Evolutionary conservation across 352 stramenopile species (phyloP).

Genomic region (Globisporangium spinosum): DNA sequence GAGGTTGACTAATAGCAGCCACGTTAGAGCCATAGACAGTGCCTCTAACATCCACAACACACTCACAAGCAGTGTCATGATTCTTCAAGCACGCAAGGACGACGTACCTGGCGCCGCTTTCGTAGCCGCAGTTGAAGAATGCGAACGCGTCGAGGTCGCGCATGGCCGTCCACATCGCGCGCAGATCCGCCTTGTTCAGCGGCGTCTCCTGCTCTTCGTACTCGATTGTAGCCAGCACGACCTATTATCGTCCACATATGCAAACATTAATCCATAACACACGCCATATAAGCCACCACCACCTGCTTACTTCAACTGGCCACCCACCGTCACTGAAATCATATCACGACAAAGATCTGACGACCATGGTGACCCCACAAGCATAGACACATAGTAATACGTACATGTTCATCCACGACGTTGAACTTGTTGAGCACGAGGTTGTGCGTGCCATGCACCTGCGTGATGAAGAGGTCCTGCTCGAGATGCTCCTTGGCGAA

Average conservation of each 20-base stretch:
- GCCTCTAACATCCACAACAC: background rate
- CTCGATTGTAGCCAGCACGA: constrained; percentile 68
- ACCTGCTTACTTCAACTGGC: background rate
- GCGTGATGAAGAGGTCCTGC: constrained; percentile 57
- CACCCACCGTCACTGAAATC: background rate
- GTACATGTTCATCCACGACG: constrained; percentile 72
- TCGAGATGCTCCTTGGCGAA: constrained; percentile 75
- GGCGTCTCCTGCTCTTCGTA: constrained; percentile 64
- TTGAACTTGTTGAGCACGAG: constrained; percentile 85
- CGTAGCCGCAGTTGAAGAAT: constrained; percentile 85
- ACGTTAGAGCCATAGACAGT: background rate
- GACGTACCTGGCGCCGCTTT: constrained; percentile 66
- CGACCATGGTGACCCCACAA: background rate
- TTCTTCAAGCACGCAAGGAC: background rate
- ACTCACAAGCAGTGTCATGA: too few species aligned
- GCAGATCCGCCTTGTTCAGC: constrained; percentile 46
- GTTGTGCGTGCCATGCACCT: constrained; percentile 69
- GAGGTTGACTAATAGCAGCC: constrained; percentile 39
- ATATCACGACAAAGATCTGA: background rate
- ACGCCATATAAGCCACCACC: background rate
- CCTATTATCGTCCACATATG: constrained; percentile 14
- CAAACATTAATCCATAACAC: background rate
- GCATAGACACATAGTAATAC: constrained; percentile 3
- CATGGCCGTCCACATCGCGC: constrained; percentile 77
- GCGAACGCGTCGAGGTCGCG: constrained; percentile 60